Base-by-base conservation (phyloP, 2,329 filamentous ascomycete species). In the Aspergillus brunneoviolaceus region DNA sequence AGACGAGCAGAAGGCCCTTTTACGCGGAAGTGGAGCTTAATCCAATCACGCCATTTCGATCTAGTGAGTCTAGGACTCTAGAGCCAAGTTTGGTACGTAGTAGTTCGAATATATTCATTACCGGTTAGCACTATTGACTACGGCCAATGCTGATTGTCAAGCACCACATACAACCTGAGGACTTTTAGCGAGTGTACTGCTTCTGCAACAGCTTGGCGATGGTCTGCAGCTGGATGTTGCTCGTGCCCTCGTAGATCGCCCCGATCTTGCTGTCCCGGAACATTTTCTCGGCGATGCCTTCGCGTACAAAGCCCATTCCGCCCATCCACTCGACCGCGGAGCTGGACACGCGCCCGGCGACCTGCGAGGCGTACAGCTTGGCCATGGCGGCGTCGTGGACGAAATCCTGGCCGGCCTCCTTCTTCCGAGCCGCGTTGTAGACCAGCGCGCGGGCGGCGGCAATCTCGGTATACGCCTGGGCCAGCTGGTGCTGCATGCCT, bases 251-350 rank as follows among this genome's bases (percentile, higher is more conserved):
- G 75, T 97, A 97, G 69, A 97, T 98, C 65, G 92, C 92, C 10
- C 95, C 95, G 72, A 99, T 99, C 88, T 98, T 99, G 84, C 90
- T 95, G 76, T 99, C 95, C 51, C 95, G 85, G 84, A 89, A 99
- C 81, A 89, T 97, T 86, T 99, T 99, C 86, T 99, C 95, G 0
- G 95, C 95, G 60, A 96, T 87, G 0, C 95, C 95, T 77, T 99
- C 95, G 49, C 95, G 84, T 16, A 99, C 95, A 70, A 99, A 99
- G 50, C 95, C 95, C 95, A 99, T 98, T 49, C 95, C 95, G 51
- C 95, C 95, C 94, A 98, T 98, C 95, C 95, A 99, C 80, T 99
- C 95, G 29, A 99, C 87, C 0, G 94, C 95, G 52, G 90, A 84
- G 6, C 93, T 88, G 58, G 89, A 90, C 21, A 99, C 94, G 57